phyloP scores from a whole-genome alignment of 768 basidiomycete species.

The Pulveroboletus frians region DNA sequence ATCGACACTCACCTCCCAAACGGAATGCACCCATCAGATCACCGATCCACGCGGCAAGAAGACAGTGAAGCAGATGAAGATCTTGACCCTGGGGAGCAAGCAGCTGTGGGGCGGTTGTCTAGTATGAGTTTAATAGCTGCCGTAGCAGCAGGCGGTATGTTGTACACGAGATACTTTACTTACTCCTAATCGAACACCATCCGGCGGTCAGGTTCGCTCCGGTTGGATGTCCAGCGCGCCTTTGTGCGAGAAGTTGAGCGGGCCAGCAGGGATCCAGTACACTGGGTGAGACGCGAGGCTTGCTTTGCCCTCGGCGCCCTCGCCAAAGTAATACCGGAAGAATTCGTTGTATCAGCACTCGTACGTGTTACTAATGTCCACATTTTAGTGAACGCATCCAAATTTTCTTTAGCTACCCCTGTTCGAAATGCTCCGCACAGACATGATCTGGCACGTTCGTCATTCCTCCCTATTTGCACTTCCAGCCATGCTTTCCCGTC shows the following conservation, averaged over 20 bases:
- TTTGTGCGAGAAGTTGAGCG: slow-evolving; percentile 75
- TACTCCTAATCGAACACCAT: slow-evolving; percentile 3
- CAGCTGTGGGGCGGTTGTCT: slow-evolving; percentile 77
- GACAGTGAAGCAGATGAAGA: slow-evolving; percentile 36
- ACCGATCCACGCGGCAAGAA: slow-evolving; percentile 13
- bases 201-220: slow-evolving; percentile 43
- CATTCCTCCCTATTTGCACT: slow-evolving; percentile 84
- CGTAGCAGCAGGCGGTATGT: slow-evolving; percentile 71
- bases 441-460: slow-evolving; percentile 76
- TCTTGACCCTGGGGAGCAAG: slow-evolving; percentile 54
- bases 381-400: slow-evolving; percentile 1
- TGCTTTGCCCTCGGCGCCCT: slow-evolving; percentile 85
- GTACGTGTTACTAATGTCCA: slow-evolving; percentile 36
- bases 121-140: slow-evolving; percentile 94
- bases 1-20: slow-evolving; percentile 7
- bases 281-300: slow-evolving; percentile 81
- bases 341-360: slow-evolving; percentile 59
- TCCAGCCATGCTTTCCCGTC: slow-evolving; percentile 68
- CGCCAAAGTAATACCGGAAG: slow-evolving; percentile 80
- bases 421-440: slow-evolving; percentile 64
- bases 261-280: slow-evolving; percentile 57
- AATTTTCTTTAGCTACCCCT: slow-evolving; percentile 60
- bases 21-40: slow-evolving; percentile 16
- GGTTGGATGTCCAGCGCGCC: slow-evolving; percentile 49
- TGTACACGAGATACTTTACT: slow-evolving; percentile 6